These are phyloP conservation scores for Xylariales sp. DNA, from an alignment of 2,329 filamentous ascomycete species.

Conservation along the genomic window DNA sequence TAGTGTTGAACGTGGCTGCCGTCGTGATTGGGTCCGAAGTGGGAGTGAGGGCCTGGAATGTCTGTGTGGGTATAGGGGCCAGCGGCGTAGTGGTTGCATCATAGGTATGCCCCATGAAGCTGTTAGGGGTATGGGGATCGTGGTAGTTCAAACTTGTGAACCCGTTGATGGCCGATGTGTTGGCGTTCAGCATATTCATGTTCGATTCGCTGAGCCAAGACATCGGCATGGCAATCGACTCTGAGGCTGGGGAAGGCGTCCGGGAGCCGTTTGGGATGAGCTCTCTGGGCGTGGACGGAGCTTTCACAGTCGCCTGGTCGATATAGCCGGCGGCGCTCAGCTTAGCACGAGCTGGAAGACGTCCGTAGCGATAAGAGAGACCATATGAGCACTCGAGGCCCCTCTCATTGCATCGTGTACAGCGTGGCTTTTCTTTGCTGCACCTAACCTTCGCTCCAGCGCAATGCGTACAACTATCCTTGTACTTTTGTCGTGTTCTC, in stretches of 20 bases:
- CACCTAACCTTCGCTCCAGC: slow-evolving; percentile 44
- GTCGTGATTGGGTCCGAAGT: slow-evolving; percentile 36
- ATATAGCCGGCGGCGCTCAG: slow-evolving; percentile 32
- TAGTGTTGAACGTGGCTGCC: slow-evolving; percentile 29
- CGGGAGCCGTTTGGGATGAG: slow-evolving; percentile 38
- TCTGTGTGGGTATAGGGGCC: slow-evolving; percentile 23
- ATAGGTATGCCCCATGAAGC: slow-evolving; percentile 30
- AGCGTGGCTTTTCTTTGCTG: slow-evolving; percentile 43
- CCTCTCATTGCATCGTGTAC: slow-evolving; percentile 40
- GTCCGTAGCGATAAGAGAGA: slow-evolving; percentile 43
- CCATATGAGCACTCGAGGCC: slow-evolving; percentile 41
- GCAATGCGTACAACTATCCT: slow-evolving; percentile 44
- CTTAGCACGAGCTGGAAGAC: slow-evolving; percentile 42
- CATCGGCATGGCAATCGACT: slow-evolving; percentile 31
- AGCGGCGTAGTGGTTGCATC: slow-evolving; percentile 28
- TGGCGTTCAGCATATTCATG: slow-evolving; percentile 33
- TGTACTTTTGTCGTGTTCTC: slow-evolving; percentile 43
- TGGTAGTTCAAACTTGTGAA: slow-evolving; percentile 37
- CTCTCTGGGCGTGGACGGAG: slow-evolving; percentile 37
- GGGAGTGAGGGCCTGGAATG: slow-evolving; percentile 31
- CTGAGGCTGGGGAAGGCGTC: slow-evolving; percentile 38
- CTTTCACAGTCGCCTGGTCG: slow-evolving; percentile 32
- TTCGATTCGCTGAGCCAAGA: slow-evolving; percentile 38
- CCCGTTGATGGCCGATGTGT: slow-evolving; percentile 30
- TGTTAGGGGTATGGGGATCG: slow-evolving; percentile 30